These are phyloP conservation scores for Malassezia restricta DNA, from an alignment of 1,284 basidiomycete genomes.

Conservation along the genomic window DNA sequence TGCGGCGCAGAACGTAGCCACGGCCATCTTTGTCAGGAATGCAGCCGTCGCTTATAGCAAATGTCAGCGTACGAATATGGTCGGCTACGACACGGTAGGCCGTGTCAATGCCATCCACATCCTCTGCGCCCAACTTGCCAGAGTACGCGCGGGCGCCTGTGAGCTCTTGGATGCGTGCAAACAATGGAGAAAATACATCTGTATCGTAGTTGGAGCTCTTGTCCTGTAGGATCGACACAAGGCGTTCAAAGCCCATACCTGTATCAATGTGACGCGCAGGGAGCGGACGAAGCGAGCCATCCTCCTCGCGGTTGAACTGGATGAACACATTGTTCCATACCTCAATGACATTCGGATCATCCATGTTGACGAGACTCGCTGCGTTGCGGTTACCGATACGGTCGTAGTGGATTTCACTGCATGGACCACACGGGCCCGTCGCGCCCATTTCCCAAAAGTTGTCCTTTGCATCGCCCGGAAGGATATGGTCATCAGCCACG, in stretches of 20 bases:
- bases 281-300: conserved; percentile 65
- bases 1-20: conserved; percentile 86
- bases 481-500: conserved; percentile 73
- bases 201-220: conserved; percentile 94
- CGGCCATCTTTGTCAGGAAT: conserved; percentile 90
- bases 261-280: conserved; percentile 95
- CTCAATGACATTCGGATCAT: conserved; percentile 90
- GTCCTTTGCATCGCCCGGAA: conserved; percentile 89
- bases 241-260: conserved; percentile 95
- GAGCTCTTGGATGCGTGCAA: conserved; percentile 72
- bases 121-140: conserved; percentile 84
- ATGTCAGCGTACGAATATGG: conserved; percentile 86
- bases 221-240: conserved; percentile 85
- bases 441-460: conserved; percentile 99
- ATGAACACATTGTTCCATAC: conserved; percentile 99
- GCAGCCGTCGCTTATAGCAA: conserved; percentile 90
- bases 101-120: conserved; percentile 85
- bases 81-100: conserved; percentile 95
- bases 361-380: conserved; percentile 77
- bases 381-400: conserved; percentile 88
- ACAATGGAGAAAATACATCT: conserved; percentile 83
- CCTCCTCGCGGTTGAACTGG: conserved; percentile 89
- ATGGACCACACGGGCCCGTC: conserved; percentile 93
- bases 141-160: conserved; percentile 75
- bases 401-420: conserved; percentile 94